These are phyloP conservation scores for Discostella stelligera DNA, from an alignment of 352 stramenopile genomes.

Conservation along the genomic window DNA sequence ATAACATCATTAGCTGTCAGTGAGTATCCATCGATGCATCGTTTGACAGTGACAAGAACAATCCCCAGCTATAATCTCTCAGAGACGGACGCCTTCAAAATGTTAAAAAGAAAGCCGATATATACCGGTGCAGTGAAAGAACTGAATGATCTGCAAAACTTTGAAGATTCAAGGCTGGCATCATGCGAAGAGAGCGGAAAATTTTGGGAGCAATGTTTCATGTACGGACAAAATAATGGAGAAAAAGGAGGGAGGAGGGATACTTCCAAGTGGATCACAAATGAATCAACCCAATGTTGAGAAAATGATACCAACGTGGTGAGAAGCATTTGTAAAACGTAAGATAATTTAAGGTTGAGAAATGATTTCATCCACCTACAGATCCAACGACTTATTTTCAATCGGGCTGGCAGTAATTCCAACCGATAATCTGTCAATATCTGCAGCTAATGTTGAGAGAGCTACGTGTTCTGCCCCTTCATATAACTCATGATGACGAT, in stretches of 20 bases:
- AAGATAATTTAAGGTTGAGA: not conserved
- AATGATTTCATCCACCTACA: constrained; percentile 18
- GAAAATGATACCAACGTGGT: constrained; percentile 38
- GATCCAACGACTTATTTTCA: constrained; percentile 16
- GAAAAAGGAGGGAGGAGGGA: constrained; percentile 14
- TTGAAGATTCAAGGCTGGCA: constrained; percentile 35
- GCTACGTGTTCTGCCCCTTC: constrained; percentile 22
- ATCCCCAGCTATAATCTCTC: constrained; percentile 16
- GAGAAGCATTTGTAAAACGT: not conserved
- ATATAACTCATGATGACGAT: constrained; percentile 36
- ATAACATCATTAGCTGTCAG: not conserved
- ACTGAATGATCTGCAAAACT: constrained; percentile 35
- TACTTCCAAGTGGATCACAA: constrained; percentile 21
- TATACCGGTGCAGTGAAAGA: constrained; percentile 22
- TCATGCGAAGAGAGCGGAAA: constrained; percentile 26
- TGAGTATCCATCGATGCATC: not conserved
- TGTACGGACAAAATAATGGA: constrained; percentile 35
- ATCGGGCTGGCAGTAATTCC: not conserved
- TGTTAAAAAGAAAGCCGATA: constrained; percentile 6
- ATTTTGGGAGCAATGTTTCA: constrained; percentile 49
- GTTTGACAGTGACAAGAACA: not conserved
- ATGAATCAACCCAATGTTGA: constrained; percentile 21
- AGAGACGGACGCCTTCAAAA: constrained; percentile 17
- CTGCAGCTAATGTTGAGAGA: constrained; percentile 41
- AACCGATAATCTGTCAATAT: constrained; percentile 12